Evolutionary conservation across 2,329 filamentous ascomycete genomes (phyloP), one percentile per base, ranked within the genome.

Genomic region (Albifimbria verrucaria): DNA sequence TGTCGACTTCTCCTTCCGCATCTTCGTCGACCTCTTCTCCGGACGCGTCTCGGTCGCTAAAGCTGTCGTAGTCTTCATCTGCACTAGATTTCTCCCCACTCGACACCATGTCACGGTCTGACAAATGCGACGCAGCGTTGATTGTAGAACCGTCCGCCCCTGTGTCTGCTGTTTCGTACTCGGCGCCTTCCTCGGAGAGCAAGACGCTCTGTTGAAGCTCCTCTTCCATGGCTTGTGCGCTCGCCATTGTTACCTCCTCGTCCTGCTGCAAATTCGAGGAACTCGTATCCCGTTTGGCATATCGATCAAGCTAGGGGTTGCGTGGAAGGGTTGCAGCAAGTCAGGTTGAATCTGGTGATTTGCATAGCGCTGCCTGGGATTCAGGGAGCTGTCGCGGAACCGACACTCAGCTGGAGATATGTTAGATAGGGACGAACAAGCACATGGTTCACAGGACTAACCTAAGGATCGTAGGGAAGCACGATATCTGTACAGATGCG

Each of bases 121-220:
- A 44, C 12, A 44, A 21, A 44, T 20, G 42, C 18, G 56, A 54
- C 42, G 62, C 60, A n/a, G 58, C 57, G 48, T 65, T 60, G 23
- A 52, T 60, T 36, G 52, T 58, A 39, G 50, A 56, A 49, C 57
- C 58, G 45, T 61, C 63, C 44, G 71, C 71, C 46, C 60, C 66
- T 28, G 64, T 63, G 23, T 72, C 62, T n/a, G 58, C 58, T 15
- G 60, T 67, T 48, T 68, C 71, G 51, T 75, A 76, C 32, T 76
- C 74, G 48, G 72, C 74, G 52, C 76, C 77, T 53, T 80, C 77
- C 4, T 80, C 78, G 6, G 78, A 80, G 52, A 77, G 71, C 58
- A 79, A 70, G 43, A 76, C 77, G 64, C 79, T 82, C 60, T 81
- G 78, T 61, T 82, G 81, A 52, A 82, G 72, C 65, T 83, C 78